Evolutionary conservation across 306 rosid species (phyloP).

Genomic region (Cicer yamashitae): DNA sequence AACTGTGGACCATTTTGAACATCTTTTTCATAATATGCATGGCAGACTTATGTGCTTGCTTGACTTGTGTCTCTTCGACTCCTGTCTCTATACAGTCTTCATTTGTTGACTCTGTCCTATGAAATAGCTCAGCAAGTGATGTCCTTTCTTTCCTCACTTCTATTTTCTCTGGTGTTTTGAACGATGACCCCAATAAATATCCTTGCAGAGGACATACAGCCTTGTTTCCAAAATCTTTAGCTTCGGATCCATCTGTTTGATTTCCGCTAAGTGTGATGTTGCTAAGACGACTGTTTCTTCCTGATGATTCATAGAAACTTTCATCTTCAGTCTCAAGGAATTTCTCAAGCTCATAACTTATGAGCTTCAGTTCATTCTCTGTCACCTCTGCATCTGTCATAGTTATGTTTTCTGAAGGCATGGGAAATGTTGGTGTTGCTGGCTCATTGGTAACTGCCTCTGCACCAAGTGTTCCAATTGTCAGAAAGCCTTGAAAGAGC

Average conservation of each 20-base stretch:
- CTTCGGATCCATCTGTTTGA: constrained; percentile 61
- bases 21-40: constrained; percentile 67
- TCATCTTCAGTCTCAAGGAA: constrained; percentile 77
- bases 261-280: constrained; percentile 65
- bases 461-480: constrained; percentile 88
- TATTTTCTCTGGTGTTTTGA: constrained; percentile 60
- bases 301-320: constrained; percentile 63
- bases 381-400: constrained; percentile 59
- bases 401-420: constrained; percentile 61
- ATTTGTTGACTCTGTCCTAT: constrained; percentile 58
- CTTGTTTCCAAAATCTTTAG: constrained; percentile 62
- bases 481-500: constrained; percentile 84
- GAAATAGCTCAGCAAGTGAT: constrained; percentile 70
- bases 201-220: constrained; percentile 87
- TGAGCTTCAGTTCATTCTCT: constrained; percentile 73
- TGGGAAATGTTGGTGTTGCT: constrained; percentile 79
- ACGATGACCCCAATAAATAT: constrained; percentile 77
- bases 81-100: constrained; percentile 46
- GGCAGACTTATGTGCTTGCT: constrained; percentile 58
- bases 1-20: constrained; percentile 57
- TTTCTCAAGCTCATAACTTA: constrained; percentile 75
- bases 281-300: constrained; percentile 75
- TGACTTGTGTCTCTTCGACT: constrained; percentile 49
- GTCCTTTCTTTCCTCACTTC: constrained; percentile 68
- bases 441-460: constrained; percentile 66